Conservation (phyloP, 2,329 filamentous ascomycete species). For the Cladosporium sp. region DNA sequence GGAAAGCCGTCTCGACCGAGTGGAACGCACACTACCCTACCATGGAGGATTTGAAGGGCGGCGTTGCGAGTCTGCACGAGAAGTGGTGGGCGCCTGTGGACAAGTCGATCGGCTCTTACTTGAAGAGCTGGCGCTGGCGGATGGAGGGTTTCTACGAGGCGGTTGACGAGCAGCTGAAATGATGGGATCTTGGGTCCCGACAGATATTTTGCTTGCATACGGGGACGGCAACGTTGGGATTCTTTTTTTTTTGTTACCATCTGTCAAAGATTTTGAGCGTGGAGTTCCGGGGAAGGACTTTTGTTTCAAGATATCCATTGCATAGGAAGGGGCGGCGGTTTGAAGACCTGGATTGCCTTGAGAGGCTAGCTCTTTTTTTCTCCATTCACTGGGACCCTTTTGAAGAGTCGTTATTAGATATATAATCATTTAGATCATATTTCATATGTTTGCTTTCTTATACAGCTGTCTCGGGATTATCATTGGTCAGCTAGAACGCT, state of each 20-base stretch:
- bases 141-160: slow-evolving; percentile 43
- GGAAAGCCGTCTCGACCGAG: slow-evolving; percentile 39
- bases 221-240: not conserved
- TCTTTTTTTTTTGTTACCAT: not conserved
- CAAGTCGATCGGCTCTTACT: slow-evolving; percentile 36
- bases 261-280: not conserved
- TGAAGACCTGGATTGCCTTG: not conserved
- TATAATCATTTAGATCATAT: not conserved
- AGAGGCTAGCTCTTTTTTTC: not conserved
- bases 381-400: not conserved
- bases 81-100: slow-evolving; percentile 45
- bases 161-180: slow-evolving; percentile 27
- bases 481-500: not conserved
- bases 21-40: slow-evolving; percentile 45
- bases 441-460: not conserved
- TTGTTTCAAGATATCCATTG: slow-evolving; percentile 1
- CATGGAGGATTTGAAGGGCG: slow-evolving; percentile 40
- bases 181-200: not conserved
- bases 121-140: slow-evolving; percentile 39
- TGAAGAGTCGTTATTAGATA: not conserved
- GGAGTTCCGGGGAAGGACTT: slow-evolving; percentile 22
- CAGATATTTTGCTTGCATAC: not conserved
- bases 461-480: not conserved
- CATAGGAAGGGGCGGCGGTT: not conserved
- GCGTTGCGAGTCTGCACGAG: slow-evolving; percentile 42